Base-by-base conservation (phyloP, 2,329 filamentous ascomycete genomes). In the Colletotrichum magnum region DNA sequence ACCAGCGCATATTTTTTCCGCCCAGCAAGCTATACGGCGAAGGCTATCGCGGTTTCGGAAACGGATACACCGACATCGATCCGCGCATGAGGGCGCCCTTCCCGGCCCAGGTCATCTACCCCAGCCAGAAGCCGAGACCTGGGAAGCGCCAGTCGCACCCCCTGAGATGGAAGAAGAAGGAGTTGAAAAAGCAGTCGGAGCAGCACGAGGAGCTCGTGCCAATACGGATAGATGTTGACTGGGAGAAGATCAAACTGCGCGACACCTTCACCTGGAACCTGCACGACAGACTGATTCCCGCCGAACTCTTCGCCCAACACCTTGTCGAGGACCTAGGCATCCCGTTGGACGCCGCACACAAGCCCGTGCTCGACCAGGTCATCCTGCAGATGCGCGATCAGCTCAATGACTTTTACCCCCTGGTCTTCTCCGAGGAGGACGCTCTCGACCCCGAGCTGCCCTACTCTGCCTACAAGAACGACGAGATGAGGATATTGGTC, bases 181-280 rank as follows among this genome's bases (percentile, higher is more conserved):
- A 97, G 73, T 88, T 95, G 84, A 88, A 90, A 71, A 89, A 91
- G 73, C 96, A 98, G 82, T 94, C 94, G 26, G 95, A 98, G 74
- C 93, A 95, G 77, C 87, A 94, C 61, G 96, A 99, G 79, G 94
- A 98, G 77, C 84, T 99, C 62, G 93, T 98, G 1, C 96, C 96
- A 3, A 88, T 99, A 73, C 90, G 96, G 56, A 83, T 99, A 63
- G 96, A 99, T 75, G 93, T 98, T 58, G 96, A 99, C 76, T 93
- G 93, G 88, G 95, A 98, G 73, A 97, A 97, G 83, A 89, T 98
- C 75, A 96, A 96, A 81, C 86, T 99, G 70, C 93, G 96, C 79
- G 96, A 99, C 80, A 98, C 96, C 1, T 98, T 99, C 74, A 98
- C 96, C 3, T 99, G 95, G 95, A 99, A 99, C 79, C 86, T 98